These are phyloP conservation scores for Iris pallida DNA, from an alignment of 116 monocot genomes.

Conservation along the genomic window DNA sequence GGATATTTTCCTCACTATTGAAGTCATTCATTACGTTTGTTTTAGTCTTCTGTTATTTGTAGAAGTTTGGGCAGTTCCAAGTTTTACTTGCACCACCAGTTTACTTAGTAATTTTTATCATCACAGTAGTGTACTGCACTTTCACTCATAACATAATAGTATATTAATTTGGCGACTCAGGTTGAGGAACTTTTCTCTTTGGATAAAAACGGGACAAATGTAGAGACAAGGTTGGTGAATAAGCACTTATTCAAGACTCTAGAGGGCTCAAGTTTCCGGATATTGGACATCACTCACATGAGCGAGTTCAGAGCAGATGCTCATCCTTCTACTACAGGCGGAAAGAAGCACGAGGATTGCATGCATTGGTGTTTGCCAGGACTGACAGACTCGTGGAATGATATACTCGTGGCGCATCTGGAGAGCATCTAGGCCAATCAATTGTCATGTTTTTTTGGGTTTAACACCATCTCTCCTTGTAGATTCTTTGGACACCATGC, in stretches of 20 bases:
- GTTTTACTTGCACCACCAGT: too few species aligned
- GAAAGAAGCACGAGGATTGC: conserved; percentile 93
- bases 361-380: conserved; percentile 99
- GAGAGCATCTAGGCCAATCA: conserved; percentile 9
- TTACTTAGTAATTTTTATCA: too few species aligned
- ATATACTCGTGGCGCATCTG: conserved; percentile 47
- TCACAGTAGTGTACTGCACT: too few species aligned
- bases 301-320: conserved; percentile 97
- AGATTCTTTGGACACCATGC: too few species aligned
- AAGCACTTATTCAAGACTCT: conserved; percentile 61
- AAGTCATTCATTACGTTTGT: too few species aligned
- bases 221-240: conserved; percentile 65
- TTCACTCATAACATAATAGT: too few species aligned
- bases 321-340: conserved; percentile 75
- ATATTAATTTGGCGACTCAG: conserved; percentile 33
- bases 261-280: conserved; percentile 44
- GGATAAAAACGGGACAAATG: conserved; percentile 73
- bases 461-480: too few species aligned
- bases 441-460: neutral
- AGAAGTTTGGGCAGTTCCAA: too few species aligned
- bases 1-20: too few species aligned
- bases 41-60: too few species aligned
- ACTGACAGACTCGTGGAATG: conserved; percentile 81
- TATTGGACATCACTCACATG: conserved; percentile 67
- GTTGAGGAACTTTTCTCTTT: conserved; percentile 66